Conservation (phyloP, 345 rosid genomes). For the Eucalyptus globulus region DNA sequence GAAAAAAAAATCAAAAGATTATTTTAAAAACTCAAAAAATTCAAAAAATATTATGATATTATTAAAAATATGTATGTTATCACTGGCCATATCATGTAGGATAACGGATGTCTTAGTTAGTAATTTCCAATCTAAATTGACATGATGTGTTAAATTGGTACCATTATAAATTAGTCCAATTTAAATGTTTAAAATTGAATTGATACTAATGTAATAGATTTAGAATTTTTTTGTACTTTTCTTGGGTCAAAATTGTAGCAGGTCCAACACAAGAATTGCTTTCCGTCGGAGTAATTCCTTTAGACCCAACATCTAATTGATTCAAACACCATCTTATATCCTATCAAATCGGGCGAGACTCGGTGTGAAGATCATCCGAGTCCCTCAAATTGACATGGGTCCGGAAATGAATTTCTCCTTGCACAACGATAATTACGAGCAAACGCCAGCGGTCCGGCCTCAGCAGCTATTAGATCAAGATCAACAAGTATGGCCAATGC, state of each 20-base stretch:
- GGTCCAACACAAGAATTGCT: background rate
- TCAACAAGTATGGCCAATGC: background rate
- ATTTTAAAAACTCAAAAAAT: no score
- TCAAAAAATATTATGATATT: no score
- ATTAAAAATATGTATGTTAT: no score
- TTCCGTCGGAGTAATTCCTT: background rate
- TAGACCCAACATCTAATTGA: background rate
- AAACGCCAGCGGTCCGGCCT: background rate
- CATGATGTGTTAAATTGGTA: no score
- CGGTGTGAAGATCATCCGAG: background rate
- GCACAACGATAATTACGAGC: background rate
- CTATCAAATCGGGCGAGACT: background rate
- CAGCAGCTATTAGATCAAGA: background rate
- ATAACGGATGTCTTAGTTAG: rapidly evolving
- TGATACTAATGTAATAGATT: no score
- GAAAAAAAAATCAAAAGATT: no score
- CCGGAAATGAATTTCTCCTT: background rate
- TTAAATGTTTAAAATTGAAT: no score
- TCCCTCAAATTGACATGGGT: background rate
- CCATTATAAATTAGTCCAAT: no score
- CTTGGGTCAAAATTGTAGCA: background rate
- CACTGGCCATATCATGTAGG: rapidly evolving
- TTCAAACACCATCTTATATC: background rate
- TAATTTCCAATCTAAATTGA: no score
- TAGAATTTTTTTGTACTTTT: no score